Percentiles rank a stretch among this genome's conserved stretches.
phyloP scores from a whole-genome alignment of 805 yeast species.

The Pichia californica region DNA sequence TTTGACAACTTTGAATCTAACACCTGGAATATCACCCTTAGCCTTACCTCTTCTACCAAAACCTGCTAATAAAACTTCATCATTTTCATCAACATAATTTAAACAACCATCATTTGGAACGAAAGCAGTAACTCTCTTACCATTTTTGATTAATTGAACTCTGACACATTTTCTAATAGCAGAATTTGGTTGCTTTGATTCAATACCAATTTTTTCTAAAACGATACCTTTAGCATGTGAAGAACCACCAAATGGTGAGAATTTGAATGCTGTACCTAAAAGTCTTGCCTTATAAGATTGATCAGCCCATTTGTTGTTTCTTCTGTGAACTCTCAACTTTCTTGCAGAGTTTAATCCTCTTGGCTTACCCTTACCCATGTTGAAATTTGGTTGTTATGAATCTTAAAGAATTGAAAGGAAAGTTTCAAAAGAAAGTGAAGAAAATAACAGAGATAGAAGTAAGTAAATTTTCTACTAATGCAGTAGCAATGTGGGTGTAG shows the following conservation, averaged over 20 bases:
- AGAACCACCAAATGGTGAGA: conserved; percentile 99
- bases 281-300: conserved; percentile 96
- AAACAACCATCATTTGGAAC: conserved; percentile 99
- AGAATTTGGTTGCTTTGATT: conserved; percentile 99
- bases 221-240: conserved; percentile 99
- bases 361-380: conserved; percentile 99
- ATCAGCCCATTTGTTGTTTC: conserved; percentile 99
- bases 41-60: conserved; percentile 99
- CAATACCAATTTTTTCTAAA: conserved; percentile 98
- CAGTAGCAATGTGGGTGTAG: no score
- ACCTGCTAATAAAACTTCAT: conserved; percentile 99
- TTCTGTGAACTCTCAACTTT: conserved; percentile 99
- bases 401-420: background rate
- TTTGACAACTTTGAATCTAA: conserved; percentile 99
- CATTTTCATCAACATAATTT: conserved; percentile 99
- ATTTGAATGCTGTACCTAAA: conserved; percentile 99
- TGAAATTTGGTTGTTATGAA: conserved; percentile 26
- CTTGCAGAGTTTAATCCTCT: conserved; percentile 99
- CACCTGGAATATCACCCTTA: conserved; percentile 99
- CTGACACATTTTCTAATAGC: conserved; percentile 99
- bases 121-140: conserved; percentile 99
- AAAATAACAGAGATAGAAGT: background rate
- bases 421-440: background rate
- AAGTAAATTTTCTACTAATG: background rate
- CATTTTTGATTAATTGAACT: conserved; percentile 99